Evolutionary conservation across 768 basidiomycete species (phyloP).

Genomic region (Mycena kentingensis): DNA sequence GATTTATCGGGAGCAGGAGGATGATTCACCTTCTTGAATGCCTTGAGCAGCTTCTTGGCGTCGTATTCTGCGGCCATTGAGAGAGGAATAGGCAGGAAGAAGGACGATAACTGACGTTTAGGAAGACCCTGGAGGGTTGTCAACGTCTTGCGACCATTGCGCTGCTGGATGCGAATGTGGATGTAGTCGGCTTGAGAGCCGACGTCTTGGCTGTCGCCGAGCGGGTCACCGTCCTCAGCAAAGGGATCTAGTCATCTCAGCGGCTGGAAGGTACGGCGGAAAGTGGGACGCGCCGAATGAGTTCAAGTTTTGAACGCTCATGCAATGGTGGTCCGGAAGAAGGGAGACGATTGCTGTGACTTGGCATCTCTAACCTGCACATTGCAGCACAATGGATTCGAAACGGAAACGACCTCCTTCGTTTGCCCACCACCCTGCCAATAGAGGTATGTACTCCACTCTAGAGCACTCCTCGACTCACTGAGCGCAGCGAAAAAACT

Average conservation of each 20-base stretch:
- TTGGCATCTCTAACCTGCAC: slow-evolving; percentile 18
- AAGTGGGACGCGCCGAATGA: slow-evolving; percentile 62
- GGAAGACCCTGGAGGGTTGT: slow-evolving; percentile 96
- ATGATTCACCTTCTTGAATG: slow-evolving; percentile 94
- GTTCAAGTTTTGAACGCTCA: slow-evolving; percentile 93
- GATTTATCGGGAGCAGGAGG: slow-evolving; percentile 1
- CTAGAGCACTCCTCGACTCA: slow-evolving; percentile 1
- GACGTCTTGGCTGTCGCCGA: slow-evolving; percentile 71
- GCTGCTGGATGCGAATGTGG: slow-evolving; percentile 97
- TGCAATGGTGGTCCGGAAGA: slow-evolving; percentile 60
- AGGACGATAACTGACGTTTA: slow-evolving; percentile 61
- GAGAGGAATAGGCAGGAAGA: slow-evolving; percentile 9
- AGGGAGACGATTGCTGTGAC: slow-evolving; percentile 36
- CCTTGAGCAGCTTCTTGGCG: slow-evolving; percentile 96
- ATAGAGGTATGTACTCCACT: slow-evolving; percentile 51
- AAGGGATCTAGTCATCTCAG: slow-evolving; percentile 74
- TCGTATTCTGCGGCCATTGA: slow-evolving; percentile 73
- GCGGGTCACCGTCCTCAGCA: slow-evolving; percentile 89
- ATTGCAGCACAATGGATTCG: slow-evolving; percentile 28
- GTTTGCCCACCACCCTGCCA: slow-evolving; percentile 65
- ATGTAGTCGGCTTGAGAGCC: slow-evolving; percentile 83
- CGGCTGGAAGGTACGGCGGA: slow-evolving; percentile 15
- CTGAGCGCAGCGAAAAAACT: slow-evolving; percentile 66
- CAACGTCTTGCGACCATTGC: slow-evolving; percentile 98
- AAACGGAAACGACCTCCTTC: slow-evolving; percentile 68